These are phyloP conservation scores for Arachis monticola DNA, from an alignment of 331 rosid genomes.

Conservation along the genomic window DNA sequence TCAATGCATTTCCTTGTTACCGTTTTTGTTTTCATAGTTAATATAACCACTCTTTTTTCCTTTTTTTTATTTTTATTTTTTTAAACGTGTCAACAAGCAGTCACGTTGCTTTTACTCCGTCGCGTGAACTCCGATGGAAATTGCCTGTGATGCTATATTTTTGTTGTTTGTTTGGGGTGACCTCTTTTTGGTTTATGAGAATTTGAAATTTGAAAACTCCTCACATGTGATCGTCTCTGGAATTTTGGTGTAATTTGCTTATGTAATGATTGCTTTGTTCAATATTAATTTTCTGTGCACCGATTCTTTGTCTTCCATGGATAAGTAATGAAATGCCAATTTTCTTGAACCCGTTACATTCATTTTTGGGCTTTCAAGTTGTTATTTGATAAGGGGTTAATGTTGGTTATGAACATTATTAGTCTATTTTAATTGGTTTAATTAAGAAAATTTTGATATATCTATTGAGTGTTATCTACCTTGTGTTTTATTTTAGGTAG, in stretches of 20 bases:
- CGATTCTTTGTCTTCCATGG: neutral
- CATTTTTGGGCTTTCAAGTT: neutral
- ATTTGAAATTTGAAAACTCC: conserved; percentile 10
- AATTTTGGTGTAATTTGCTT: conserved; percentile 31
- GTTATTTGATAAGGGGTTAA: neutral
- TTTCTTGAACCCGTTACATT: neutral
- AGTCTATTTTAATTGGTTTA: conserved; percentile 30
- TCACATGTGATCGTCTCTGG: conserved; percentile 48
- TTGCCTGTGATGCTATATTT: conserved; percentile 31
- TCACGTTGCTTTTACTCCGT: neutral
- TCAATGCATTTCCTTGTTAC: neutral
- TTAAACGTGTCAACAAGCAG: neutral
- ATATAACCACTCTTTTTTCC: neutral
- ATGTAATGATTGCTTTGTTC: neutral
- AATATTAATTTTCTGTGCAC: neutral
- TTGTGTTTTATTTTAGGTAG: conserved; percentile 9
- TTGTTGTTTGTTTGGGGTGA: neutral
- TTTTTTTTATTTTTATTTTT: neutral
- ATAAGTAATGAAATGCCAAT: neutral
- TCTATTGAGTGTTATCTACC: conserved; percentile 4
- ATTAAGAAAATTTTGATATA: conserved; percentile 25
- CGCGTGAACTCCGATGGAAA: conserved; percentile 30
- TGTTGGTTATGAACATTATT: conserved; percentile 6
- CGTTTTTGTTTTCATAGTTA: neutral
- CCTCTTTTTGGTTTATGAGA: conserved; percentile 18